Conservation (phyloP, 2,329 filamentous ascomycete genomes). For the Saccharata proteae region DNA sequence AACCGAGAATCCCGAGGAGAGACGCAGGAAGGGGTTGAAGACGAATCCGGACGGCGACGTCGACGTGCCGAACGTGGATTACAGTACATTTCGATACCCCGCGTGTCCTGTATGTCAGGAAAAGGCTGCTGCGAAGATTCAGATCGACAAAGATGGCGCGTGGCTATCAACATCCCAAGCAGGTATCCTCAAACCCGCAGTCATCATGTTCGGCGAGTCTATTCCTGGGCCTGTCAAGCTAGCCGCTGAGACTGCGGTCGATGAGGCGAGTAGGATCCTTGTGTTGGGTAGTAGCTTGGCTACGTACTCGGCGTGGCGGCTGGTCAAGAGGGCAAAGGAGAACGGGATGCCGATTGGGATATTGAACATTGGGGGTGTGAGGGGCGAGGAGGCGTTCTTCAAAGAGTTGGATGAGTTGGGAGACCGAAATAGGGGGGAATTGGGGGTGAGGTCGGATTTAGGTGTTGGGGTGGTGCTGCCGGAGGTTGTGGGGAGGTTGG, state of each 20-base stretch:
- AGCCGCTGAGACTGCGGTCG: constrained; percentile 68
- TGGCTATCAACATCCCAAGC: constrained; percentile 54
- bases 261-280: constrained; percentile 61
- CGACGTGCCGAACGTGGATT: constrained; percentile 75
- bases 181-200: constrained; percentile 81
- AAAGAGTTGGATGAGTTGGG: constrained; percentile 42
- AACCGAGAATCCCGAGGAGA: constrained; percentile 62
- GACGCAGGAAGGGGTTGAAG: constrained; percentile 56
- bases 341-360: constrained; percentile 76
- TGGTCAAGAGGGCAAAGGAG: constrained; percentile 74
- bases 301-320: constrained; percentile 87
- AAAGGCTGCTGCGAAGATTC: constrained; percentile 40
- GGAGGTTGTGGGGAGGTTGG: constrained; percentile 14
- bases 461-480: constrained; percentile 27
- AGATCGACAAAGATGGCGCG: constrained; percentile 69
- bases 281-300: constrained; percentile 83
- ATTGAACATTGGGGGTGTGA: constrained; percentile 74
- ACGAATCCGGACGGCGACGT: constrained; percentile 93
- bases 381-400: constrained; percentile 67
- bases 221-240: constrained; percentile 58
- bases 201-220: constrained; percentile 93
- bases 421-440: constrained; percentile 11
- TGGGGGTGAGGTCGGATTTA: constrained; percentile 23
- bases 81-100: constrained; percentile 83
- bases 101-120: constrained; percentile 70